A percentile compares a stretch with the other conserved stretches of the same genome.
phyloP scores from a whole-genome alignment of 441 rosid genomes.

The Aleurites moluccanus region DNA sequence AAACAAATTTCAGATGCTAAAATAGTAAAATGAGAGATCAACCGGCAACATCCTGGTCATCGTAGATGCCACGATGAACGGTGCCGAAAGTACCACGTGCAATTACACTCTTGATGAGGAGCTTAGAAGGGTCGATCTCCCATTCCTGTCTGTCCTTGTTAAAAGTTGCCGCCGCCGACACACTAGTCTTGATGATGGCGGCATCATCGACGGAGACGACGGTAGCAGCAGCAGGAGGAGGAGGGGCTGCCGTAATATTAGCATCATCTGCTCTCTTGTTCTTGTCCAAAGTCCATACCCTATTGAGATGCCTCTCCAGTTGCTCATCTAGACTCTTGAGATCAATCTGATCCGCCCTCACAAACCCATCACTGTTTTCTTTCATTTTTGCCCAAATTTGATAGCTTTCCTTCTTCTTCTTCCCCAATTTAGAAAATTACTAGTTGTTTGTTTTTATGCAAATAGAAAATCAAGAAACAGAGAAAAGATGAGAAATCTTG shows the following conservation, averaged over 20 bases:
- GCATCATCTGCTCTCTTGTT: slow-evolving; percentile 44
- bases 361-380: slow-evolving; percentile 74
- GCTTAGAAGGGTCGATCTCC: slow-evolving; percentile 95
- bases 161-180: slow-evolving; percentile 19
- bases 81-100: slow-evolving; percentile 97
- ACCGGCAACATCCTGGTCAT: slow-evolving; percentile 92
- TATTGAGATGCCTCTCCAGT: slow-evolving; percentile 74
- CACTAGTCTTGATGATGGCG: slow-evolving; percentile 23
- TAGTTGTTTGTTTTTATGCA: too few relatives aligned
- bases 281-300: slow-evolving; percentile 64
- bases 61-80: slow-evolving; percentile 93
- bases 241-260: background rate
- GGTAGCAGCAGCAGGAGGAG: slow-evolving; percentile 3
- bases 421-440: too few relatives aligned
- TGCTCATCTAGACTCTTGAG: slow-evolving; percentile 93
- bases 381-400: slow-evolving; percentile 40
- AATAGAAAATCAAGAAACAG: too few relatives aligned
- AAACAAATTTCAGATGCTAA: background rate
- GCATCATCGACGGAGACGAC: slow-evolving; percentile 17
- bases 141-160: slow-evolving; percentile 64
- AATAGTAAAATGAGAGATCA: slow-evolving; percentile 29
- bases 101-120: slow-evolving; percentile 72
- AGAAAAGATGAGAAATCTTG: background rate
- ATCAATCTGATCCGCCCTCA: slow-evolving; percentile 96
- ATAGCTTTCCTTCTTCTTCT: too few relatives aligned